phyloP scores from a whole-genome alignment of 2,329 filamentous ascomycete genomes.

The Metarhizium sp. region DNA sequence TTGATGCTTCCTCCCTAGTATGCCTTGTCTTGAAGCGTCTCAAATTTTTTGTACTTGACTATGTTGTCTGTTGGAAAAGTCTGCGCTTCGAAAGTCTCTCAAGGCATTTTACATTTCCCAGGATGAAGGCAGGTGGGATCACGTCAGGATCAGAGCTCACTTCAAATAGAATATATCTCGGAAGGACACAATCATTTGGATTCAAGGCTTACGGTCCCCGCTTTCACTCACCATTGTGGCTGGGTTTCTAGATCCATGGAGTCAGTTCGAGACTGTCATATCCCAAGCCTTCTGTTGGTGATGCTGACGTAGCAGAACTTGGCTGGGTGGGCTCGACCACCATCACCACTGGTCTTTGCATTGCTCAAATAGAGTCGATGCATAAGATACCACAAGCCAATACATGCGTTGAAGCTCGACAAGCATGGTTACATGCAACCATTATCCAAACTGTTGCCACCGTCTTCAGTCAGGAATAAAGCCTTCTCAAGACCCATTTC shows the following conservation, averaged over 20 bases:
- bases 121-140: not conserved
- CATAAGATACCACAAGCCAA: not conserved
- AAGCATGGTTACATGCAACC: not conserved
- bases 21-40: not conserved
- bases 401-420: not conserved
- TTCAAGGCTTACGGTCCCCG: not conserved
- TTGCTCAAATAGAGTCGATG: not conserved
- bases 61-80: not conserved
- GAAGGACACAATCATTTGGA: not conserved
- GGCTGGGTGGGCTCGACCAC: not conserved
- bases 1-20: not conserved
- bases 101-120: not conserved
- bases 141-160: not conserved
- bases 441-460: not conserved
- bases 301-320: not conserved
- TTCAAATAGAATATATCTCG: not conserved
- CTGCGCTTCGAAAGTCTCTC: not conserved
- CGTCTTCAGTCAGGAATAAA: not conserved
- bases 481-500: not conserved
- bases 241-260: not conserved
- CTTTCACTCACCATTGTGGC: not conserved
- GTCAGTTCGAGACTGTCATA: not conserved
- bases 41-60: not conserved
- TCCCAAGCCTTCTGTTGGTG: not conserved
- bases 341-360: not conserved